Conservation (phyloP, 345 rosid species). For the Pseudoturritis turrita region DNA sequence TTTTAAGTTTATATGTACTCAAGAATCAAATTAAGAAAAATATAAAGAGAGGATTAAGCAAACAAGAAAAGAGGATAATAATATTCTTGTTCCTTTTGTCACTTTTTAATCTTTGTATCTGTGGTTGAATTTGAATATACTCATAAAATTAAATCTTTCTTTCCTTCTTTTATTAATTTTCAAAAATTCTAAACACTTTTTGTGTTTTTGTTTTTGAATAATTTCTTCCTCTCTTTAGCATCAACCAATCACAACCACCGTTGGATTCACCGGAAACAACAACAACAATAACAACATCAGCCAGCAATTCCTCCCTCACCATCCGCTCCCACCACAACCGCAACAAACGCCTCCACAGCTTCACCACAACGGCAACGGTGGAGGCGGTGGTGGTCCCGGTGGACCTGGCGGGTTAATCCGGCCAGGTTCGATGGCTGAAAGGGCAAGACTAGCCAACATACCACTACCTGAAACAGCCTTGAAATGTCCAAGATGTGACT, state of each 20-base stretch:
- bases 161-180: constrained; percentile 1
- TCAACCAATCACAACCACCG: constrained; percentile 37
- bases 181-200: constrained; percentile 6
- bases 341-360: constrained; percentile 26
- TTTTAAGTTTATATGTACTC: neutral
- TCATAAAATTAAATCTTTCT: constrained; percentile 20
- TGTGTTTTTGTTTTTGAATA: constrained; percentile 5
- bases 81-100: constrained; percentile 37
- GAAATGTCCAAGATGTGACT: constrained; percentile 82
- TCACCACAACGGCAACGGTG: constrained; percentile 45
- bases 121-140: constrained; percentile 39
- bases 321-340: constrained; percentile 30
- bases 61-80: constrained; percentile 24
- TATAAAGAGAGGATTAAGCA: constrained; percentile 9
- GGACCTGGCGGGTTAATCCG: constrained; percentile 37
- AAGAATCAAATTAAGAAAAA: constrained; percentile 6
- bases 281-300: constrained; percentile 12
- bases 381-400: constrained; percentile 49
- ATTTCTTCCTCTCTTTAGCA: constrained; percentile 23
- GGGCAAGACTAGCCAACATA: constrained; percentile 65
- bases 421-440: constrained; percentile 73
- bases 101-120: constrained; percentile 29
- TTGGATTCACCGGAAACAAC: constrained; percentile 39
- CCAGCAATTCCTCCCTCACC: constrained; percentile 28
- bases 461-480: constrained; percentile 59